phyloP scores from a whole-genome alignment of 352 stramenopile species.

The Halophytophthora polymorphica region DNA sequence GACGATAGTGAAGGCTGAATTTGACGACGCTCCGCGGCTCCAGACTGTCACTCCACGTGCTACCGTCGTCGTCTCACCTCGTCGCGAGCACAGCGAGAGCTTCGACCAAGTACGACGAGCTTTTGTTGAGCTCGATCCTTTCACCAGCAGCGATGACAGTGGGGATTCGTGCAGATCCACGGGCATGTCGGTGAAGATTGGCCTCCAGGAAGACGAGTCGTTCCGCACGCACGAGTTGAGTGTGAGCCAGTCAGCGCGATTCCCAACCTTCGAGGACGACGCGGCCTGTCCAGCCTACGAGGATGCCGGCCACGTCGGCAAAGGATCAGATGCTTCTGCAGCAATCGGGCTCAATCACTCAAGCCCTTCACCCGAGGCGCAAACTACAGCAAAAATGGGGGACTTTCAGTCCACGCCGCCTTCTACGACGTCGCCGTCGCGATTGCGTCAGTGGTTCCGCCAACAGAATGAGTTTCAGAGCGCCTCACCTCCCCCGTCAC shows the following conservation, averaged over 20 bases:
- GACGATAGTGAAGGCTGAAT: constrained; percentile 7
- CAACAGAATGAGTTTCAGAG: constrained; percentile 25
- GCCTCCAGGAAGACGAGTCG: constrained; percentile 14
- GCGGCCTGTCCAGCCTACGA: constrained; percentile 59
- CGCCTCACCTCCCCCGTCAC: constrained; percentile 19
- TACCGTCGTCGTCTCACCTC: neutral
- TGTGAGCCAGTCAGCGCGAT: constrained; percentile 14
- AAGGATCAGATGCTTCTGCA: no score
- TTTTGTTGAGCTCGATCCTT: constrained; percentile 16
- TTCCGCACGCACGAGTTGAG: constrained; percentile 11
- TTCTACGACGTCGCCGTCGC: constrained; percentile 15
- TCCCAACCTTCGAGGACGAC: constrained; percentile 62
- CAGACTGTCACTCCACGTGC: constrained; percentile 3
- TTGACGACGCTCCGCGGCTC: no score
- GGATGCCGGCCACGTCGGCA: constrained; percentile 18
- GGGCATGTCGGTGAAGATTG: constrained; percentile 6
- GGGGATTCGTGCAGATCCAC: neutral
- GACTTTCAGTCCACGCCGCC: constrained; percentile 18
- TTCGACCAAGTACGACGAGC: constrained; percentile 22
- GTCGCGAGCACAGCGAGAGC: constrained; percentile 16
- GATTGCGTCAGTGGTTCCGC: constrained; percentile 24
- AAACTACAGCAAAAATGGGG: constrained; percentile 3
- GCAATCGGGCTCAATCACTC: no score
- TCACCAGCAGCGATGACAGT: neutral
- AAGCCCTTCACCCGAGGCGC: constrained; percentile 5